Evolutionary conservation across 2,329 filamentous ascomycete genomes (phyloP).

Genomic region (Sclerotinia trifoliorum): DNA sequence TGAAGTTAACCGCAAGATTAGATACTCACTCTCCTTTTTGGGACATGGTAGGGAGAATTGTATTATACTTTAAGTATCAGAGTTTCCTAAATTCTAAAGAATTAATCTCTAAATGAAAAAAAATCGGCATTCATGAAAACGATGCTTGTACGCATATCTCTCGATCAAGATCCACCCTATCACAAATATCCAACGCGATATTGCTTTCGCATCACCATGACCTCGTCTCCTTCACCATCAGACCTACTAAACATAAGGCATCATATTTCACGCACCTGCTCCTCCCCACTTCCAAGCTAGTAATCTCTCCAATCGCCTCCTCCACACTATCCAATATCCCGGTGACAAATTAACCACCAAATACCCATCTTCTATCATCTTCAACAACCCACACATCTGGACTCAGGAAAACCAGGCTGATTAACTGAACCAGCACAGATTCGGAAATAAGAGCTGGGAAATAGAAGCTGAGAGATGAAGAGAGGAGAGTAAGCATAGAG

Average conservation of each 20-base stretch:
- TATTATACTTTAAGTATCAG: too few species aligned
- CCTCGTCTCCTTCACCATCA: too few species aligned
- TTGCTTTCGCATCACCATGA: neutral
- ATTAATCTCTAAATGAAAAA: too few species aligned
- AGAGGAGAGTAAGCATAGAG: neutral
- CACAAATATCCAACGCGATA: too few species aligned
- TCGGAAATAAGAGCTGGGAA: too few species aligned
- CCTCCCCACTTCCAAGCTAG: neutral
- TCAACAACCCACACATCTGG: rapidly evolving
- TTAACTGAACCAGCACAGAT: neutral
- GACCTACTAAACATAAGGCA: neutral
- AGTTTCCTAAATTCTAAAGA: too few species aligned
- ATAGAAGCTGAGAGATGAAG: too few species aligned
- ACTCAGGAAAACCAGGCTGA: neutral
- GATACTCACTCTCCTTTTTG: too few species aligned
- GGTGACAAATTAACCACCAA: neutral
- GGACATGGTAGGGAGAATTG: too few species aligned
- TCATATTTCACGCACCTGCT: neutral
- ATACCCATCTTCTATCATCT: neutral
- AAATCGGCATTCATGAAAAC: neutral
- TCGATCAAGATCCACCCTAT: too few species aligned
- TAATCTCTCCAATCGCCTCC: neutral
- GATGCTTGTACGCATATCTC: neutral
- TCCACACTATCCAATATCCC: neutral
- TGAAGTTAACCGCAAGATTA: too few species aligned